A percentile compares a stretch with the other conserved stretches of the same genome.
These are phyloP conservation scores for Clarkia xantiana DNA, from an alignment of 345 rosid species.

Conservation along the genomic window DNA sequence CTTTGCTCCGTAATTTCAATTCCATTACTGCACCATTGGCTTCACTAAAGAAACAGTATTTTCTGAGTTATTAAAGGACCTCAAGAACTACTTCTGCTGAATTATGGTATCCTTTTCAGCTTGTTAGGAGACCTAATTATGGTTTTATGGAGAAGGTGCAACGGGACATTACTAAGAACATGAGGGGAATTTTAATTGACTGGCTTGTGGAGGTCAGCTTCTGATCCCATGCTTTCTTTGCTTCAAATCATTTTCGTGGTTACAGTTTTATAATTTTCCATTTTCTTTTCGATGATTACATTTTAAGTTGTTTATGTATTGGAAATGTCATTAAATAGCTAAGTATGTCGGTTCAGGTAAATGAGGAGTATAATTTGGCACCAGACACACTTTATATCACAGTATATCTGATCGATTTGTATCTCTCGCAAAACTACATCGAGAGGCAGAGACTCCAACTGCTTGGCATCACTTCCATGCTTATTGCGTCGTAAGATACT, in stretches of 20 bases:
- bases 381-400: slow-evolving; percentile 82
- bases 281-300: no score
- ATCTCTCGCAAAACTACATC: slow-evolving; percentile 49
- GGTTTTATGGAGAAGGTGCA: slow-evolving; percentile 60
- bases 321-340: neutral
- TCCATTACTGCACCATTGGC: neutral
- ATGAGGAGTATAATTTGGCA: slow-evolving; percentile 79
- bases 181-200: slow-evolving; percentile 83
- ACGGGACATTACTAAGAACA: slow-evolving; percentile 60
- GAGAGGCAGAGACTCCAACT: slow-evolving; percentile 73
- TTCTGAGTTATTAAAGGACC: neutral
- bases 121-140: slow-evolving; percentile 42
- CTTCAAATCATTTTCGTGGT: no score
- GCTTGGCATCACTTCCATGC: slow-evolving; percentile 94
- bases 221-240: no score
- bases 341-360: slow-evolving; percentile 36
- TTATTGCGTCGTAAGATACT: slow-evolving; percentile 74
- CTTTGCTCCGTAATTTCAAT: slow-evolving; percentile 1
- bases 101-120: slow-evolving; percentile 28
- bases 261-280: no score
- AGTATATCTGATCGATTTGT: slow-evolving; percentile 69
- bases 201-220: slow-evolving; percentile 91
- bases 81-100: neutral
- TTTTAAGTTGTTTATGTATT: no score
- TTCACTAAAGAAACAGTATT: no score